Evolutionary conservation across 306 rosid genomes (phyloP).

Genomic region (Lathyrus sativus): DNA sequence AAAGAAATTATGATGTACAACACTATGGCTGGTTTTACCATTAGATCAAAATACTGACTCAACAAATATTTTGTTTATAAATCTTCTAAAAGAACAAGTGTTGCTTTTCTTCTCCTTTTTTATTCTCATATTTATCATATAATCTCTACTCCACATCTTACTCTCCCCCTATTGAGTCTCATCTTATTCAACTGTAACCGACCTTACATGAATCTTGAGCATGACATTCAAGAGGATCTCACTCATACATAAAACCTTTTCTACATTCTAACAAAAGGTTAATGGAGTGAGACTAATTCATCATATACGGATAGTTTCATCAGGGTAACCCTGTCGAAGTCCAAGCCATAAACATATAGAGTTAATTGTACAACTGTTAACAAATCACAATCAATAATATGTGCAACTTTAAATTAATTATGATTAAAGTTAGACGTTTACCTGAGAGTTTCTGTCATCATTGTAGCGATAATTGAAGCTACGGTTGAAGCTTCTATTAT

Average conservation of each 20-base stretch:
- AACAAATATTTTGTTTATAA: background rate
- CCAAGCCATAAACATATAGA: constrained; percentile 8
- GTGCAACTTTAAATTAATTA: background rate
- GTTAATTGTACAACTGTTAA: background rate
- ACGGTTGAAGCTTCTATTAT: constrained; percentile 5
- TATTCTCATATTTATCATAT: background rate
- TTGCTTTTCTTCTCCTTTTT: background rate
- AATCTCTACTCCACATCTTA: background rate
- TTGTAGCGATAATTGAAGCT: constrained; percentile 16
- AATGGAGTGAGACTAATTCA: constrained; percentile 8
- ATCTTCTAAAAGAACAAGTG: too few relatives aligned
- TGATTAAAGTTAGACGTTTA: background rate
- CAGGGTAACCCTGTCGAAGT: constrained; percentile 53
- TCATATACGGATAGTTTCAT: constrained; percentile 29
- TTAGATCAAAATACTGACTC: too few relatives aligned
- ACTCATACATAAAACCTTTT: constrained; percentile 14
- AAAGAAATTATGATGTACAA: background rate
- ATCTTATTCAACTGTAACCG: constrained; percentile 33
- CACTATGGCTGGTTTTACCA: too few relatives aligned
- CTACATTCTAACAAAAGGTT: constrained; percentile 28
- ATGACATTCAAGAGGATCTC: constrained; percentile 19
- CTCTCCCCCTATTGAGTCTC: constrained; percentile 12
- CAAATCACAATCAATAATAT: too few relatives aligned
- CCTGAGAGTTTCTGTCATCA: constrained; percentile 62
- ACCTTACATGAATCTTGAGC: constrained; percentile 10